Base-by-base conservation (phyloP, 192 early-diverging fungal genomes). In the Linnemannia exigua region DNA sequence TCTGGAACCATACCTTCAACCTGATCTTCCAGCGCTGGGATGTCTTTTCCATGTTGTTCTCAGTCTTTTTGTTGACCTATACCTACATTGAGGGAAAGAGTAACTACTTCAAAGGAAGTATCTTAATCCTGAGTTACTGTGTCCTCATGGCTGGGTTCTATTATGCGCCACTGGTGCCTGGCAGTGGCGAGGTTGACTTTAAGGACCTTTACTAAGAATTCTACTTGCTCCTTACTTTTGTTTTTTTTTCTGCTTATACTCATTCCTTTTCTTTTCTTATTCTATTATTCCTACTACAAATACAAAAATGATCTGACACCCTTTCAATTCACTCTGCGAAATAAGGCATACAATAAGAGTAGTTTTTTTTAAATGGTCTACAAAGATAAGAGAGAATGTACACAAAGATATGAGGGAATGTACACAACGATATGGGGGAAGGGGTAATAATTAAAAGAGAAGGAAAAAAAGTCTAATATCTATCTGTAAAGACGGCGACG, bases 61-160 rank as follows among this genome's bases (percentile, higher is more conserved):
- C 88, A 50, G 93, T 95, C 51, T 94, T 95, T 82, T 84, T 96
- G 77, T 90, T 97, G 67, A 97, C 96, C 16, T 98, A 98, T 79
- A 95, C 98, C 22, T 98, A 97, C 88, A 95, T 95, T 74, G 98
- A 99, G 88, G 97, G 97, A 80, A 98, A 96, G 88, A 90, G 93
- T 67, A 98, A 99, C 89, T 98, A 99, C 89, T 99, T 99, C 87
- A 98, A 99, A 89, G 98, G 97, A 22, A 88, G 87, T 7, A 97
- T 99, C 68, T 88, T 99, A 75, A 91, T 97, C 47, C 83, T 98
- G 41, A 94, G 94, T 54, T 99, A 99, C 87, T 88, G 87, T 67
- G 93, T 98, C 16, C 90, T 98, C 78, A 91, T 97, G 83, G 91
- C 91, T 17, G 94, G 93, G 9, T 97, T 96, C 87, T 92, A 90